Evolutionary conservation across 257 asterid genomes (phyloP), one percentile per base, ranked within the genome.

Genomic region (Coffea eugenioides): DNA sequence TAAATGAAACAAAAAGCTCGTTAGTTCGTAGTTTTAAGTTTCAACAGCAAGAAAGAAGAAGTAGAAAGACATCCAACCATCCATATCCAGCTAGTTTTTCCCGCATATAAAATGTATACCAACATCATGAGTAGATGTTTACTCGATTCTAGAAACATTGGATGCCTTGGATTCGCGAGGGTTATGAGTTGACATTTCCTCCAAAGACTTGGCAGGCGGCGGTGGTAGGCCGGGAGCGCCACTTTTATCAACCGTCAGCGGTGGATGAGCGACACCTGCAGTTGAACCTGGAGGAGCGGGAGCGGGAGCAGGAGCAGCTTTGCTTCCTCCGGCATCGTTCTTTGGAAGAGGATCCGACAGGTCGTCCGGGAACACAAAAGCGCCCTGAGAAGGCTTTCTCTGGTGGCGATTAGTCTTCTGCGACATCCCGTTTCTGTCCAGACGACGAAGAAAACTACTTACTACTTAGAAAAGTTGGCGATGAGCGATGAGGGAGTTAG

Each of bases 361-460:
- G 67, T 90, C 80, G 77, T 90, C 97, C 25, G 96, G 92, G 67
- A 90, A 34, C 18, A 80, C 87, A 83, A 93, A 93, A 56, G 86
- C 83, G 15, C 93, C 83, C 85, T 91, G 97, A 1, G 97, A 93
- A 16, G 97, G 94, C 51, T 90, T 89, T 81, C 97, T 89, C 59
- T 87, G 91, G 87, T 93, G 97, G 74, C 95, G 97, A 87, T 81
- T 82, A 45, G 82, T 73, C 84, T 91, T 88, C 46, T 89, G 84
- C 31, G 97, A 91, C 97, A 91, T 91, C 43, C 23, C 25, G 36
- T 25, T 6, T 39, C 49, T 10, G 7, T 2, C 9, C 46, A 34
- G 25, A 39, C 41, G 71, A 51, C 21, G 65, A 80, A 36, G 5
- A 48, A 5, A 11, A 56, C 27, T 27, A 27, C 27, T 27, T 27